phyloP scores from a whole-genome alignment of 164 flowering plant genomes.

The Berberis thunbergii region DNA sequence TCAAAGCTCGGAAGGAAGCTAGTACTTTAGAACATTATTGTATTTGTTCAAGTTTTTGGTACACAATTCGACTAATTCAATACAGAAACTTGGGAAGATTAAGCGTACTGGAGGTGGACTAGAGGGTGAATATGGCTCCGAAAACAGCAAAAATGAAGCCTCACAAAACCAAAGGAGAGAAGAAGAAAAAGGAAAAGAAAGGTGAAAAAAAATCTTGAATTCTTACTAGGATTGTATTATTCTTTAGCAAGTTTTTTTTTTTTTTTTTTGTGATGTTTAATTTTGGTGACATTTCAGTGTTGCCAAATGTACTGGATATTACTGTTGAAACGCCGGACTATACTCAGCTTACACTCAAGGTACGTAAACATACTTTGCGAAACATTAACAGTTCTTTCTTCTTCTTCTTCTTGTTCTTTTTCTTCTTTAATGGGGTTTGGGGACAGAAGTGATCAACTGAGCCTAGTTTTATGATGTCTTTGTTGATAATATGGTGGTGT shows the following conservation, averaged over 20 bases:
- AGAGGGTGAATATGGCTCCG: conserved; percentile 61
- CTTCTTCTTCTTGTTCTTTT: background rate
- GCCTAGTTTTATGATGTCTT: background rate
- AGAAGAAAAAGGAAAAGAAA: conserved; percentile 97
- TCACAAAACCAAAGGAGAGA: conserved; percentile 80
- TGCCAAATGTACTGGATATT: conserved; percentile 71
- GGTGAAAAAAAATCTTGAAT: conserved; percentile 20
- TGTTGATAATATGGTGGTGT: background rate
- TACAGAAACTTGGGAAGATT: no score
- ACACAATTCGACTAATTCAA: no score
- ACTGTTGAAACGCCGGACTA: conserved; percentile 65
- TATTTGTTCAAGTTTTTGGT: no score
- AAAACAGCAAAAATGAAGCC: conserved; percentile 69
- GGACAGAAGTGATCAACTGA: background rate
- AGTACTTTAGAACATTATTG: no score
- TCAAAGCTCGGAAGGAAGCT: no score
- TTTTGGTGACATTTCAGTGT: conserved; percentile 29
- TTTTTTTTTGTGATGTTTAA: no score
- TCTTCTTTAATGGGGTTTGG: background rate
- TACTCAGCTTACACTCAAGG: conserved; percentile 76
- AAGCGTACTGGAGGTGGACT: no score
- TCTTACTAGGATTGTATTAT: background rate
- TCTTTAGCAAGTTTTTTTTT: background rate
- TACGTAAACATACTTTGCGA: conserved; percentile 4
- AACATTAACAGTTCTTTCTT: no score